Evolutionary conservation across 192 early-diverging fungal species (phyloP), one percentile per base, ranked within the genome.

Genomic region (Linnemannia exigua): DNA sequence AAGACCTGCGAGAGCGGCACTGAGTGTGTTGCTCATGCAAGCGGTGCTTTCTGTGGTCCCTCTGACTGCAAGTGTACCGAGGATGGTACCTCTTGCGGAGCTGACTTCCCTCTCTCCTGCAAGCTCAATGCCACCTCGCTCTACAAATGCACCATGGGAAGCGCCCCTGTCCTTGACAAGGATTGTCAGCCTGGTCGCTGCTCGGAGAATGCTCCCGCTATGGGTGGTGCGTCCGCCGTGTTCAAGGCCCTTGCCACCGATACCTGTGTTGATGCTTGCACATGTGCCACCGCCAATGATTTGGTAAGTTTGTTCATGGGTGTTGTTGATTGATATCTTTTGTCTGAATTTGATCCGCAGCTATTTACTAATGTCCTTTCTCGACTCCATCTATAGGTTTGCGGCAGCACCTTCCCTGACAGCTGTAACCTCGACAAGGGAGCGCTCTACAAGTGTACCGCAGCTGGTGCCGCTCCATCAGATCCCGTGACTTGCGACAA

Each of bases 1-100:
- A 17, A 68, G 41, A 15, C 19, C 2, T 76, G 75, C 25, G 19
- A 44, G 46, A 33, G n/a, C 2, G 46, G 22, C 5, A 47, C 50
- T 20, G 68, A 72, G 54, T 79, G 77, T 58, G 36, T 72, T 36
- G 22, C 77, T 48, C n/a, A 66, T 41, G 12, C 37, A n/a, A 38
- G 46, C 22, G 70, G 54, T 17, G 47, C 77, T 14, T 48, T 72
- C 41, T 79, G 77, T 22, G 51, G n/a, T 38, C 28, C 48, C 4
- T 31, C 20, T 35, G 44, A 51, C 48, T 72, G 71, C 71, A 72
- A 47, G 46, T 72, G 71, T 35, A 6, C 46, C 6, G 46, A 47
- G 0, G 71, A 72, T 51, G 71, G 71, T 19, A 51, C 48, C 19
- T 5, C 31, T 35, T 72, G 71, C 8, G 71, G 71, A 22, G 17